These are phyloP conservation scores for Yarrowia osloensis DNA, from an alignment of 805 yeast genomes.

Conservation along the genomic window DNA sequence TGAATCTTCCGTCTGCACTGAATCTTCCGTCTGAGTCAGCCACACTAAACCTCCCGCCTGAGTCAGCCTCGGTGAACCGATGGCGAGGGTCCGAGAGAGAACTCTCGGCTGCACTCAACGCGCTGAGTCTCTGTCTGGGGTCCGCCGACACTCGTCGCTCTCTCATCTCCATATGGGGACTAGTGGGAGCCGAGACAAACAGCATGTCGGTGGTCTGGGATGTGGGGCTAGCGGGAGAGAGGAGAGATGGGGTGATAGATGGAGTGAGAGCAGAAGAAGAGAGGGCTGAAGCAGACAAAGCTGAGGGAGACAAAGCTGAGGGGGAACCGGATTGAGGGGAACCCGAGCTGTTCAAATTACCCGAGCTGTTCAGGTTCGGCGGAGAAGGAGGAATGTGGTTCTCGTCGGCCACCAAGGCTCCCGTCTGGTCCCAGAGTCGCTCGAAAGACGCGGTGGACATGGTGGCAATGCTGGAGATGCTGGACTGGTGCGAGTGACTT, in stretches of 20 bases:
- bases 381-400: conserved; percentile 11
- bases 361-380: not conserved
- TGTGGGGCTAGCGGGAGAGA: not conserved
- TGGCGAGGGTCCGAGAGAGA: not conserved
- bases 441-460: not conserved
- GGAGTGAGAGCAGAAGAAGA: no score
- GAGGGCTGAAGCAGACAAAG: no score
- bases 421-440: conserved; percentile 8
- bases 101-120: not conserved
- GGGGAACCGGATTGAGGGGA: no score
- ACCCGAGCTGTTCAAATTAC: no score
- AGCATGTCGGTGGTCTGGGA: not conserved
- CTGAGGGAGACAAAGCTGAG: no score
- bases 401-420: conserved; percentile 7
- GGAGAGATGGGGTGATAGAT: no score
- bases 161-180: not conserved
- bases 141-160: not conserved
- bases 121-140: not conserved
- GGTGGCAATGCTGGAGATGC: not conserved
- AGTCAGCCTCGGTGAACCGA: no score
- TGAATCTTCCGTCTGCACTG: no score
- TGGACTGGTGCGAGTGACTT: not conserved
- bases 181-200: not conserved
- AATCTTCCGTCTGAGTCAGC: no score
- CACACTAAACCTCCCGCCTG: no score